These are phyloP conservation scores for Aspergillus sclerotioniger DNA, from an alignment of 495 filamentous ascomycete genomes.

Conservation along the genomic window DNA sequence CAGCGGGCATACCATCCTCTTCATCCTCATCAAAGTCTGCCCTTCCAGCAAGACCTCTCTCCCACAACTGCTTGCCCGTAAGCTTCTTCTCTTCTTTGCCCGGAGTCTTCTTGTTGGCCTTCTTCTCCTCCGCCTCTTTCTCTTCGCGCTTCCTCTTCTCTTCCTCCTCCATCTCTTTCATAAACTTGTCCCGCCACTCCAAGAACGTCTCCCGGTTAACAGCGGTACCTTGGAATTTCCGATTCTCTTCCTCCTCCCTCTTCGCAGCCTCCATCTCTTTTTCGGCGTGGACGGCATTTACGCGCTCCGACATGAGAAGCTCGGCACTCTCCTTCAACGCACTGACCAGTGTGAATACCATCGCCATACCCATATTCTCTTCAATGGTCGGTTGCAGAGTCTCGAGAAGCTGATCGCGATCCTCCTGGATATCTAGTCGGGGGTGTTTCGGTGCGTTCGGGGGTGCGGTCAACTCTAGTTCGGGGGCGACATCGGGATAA, in stretches of 20 bases:
- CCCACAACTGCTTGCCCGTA: constrained; percentile 83
- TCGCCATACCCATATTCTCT: constrained; percentile 95
- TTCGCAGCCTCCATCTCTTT: constrained; percentile 65
- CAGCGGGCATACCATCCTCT: constrained; percentile 52
- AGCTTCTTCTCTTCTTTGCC: constrained; percentile 61
- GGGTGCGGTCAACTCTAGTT: constrained; percentile 70
- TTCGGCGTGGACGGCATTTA: constrained; percentile 55
- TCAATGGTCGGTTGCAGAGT: constrained; percentile 67
- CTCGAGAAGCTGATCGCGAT: constrained; percentile 68
- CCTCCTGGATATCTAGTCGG: constrained; percentile 60
- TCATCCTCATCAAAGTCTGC: constrained; percentile 69
- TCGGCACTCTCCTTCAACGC: constrained; percentile 87
- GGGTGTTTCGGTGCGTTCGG: constrained; percentile 66
- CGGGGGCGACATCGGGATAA: constrained; percentile 84
- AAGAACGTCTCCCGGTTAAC: constrained; percentile 84
- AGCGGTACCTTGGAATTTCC: constrained; percentile 88
- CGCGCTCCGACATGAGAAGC: constrained; percentile 68
- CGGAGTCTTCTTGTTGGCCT: constrained; percentile 55
- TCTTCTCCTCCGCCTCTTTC: constrained; percentile 73
- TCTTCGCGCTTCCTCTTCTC: constrained; percentile 63
- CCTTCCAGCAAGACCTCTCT: constrained; percentile 73
- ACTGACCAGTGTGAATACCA: constrained; percentile 89
- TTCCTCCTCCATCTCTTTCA: constrained; percentile 72
- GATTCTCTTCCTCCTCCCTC: constrained; percentile 88
- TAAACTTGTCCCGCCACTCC: constrained; percentile 76